Evolutionary conservation across 2,329 filamentous ascomycete genomes (phyloP).

Genomic region (Lecanicillium sp.): DNA sequence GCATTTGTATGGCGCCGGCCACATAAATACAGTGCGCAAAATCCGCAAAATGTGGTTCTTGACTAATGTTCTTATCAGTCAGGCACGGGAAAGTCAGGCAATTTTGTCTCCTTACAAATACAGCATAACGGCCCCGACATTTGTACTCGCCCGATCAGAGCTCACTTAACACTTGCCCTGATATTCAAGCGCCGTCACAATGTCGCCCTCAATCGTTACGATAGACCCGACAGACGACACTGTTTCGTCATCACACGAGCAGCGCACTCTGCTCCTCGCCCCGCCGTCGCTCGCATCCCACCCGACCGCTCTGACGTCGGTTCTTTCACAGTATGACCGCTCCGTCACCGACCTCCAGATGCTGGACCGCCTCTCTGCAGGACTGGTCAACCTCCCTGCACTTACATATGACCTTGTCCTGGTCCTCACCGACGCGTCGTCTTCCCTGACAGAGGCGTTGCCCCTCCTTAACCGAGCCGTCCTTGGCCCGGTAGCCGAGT

Average conservation of each 20-base stretch:
- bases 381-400: conserved; percentile 68
- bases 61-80: background rate
- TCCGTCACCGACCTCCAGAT: conserved; percentile 84
- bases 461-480: conserved; percentile 59
- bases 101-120: background rate
- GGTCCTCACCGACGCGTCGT: conserved; percentile 70
- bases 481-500: conserved; percentile 59
- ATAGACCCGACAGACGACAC: conserved; percentile 51
- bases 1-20: background rate
- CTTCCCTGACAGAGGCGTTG: conserved; percentile 52
- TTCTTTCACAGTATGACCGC: conserved; percentile 69
- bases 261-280: conserved; percentile 73
- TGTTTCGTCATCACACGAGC: conserved; percentile 25
- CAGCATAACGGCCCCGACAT: background rate
- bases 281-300: conserved; percentile 85
- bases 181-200: conserved; percentile 18
- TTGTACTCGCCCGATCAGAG: background rate
- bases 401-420: conserved; percentile 79
- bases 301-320: conserved; percentile 64
- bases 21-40: conserved; percentile 4
- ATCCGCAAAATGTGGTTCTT: too few species aligned
- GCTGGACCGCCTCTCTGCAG: conserved; percentile 85
- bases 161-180: background rate
- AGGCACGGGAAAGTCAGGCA: too few species aligned
- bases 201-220: conserved; percentile 46